A percentile compares a stretch with the other conserved stretches of the same genome.
These are phyloP conservation scores for Periglandula ipomoeae DNA, from an alignment of 2,329 filamentous ascomycete genomes.

Conservation along the genomic window DNA sequence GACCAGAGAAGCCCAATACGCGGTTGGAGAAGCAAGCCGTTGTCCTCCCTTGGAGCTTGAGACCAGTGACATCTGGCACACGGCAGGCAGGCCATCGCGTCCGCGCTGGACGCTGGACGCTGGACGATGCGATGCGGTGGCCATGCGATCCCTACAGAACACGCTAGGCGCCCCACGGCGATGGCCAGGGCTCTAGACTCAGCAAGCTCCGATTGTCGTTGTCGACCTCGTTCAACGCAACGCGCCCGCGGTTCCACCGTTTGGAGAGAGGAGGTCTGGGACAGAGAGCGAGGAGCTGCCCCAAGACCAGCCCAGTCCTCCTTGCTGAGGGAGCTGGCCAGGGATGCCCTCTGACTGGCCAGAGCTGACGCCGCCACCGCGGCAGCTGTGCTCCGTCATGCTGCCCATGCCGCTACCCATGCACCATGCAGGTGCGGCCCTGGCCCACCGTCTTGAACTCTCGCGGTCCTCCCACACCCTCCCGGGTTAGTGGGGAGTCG, in stretches of 20 bases:
- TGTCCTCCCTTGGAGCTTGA: not conserved
- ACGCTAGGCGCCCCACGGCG: slow-evolving; percentile 9
- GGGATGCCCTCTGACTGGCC: slow-evolving; percentile 10
- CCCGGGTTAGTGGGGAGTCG: slow-evolving; percentile 4
- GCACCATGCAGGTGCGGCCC: not conserved
- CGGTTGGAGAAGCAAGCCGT: too few species aligned
- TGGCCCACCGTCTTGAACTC: not conserved
- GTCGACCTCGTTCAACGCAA: not conserved
- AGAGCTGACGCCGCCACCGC: slow-evolving; percentile 11
- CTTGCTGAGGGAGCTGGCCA: slow-evolving; percentile 9
- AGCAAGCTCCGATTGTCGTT: not conserved
- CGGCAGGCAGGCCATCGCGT: slow-evolving; percentile 9
- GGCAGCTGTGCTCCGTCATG: slow-evolving; percentile 6
- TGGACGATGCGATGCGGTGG: too few species aligned
- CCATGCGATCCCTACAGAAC: slow-evolving; percentile 12
- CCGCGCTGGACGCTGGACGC: too few species aligned
- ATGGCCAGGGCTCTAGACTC: slow-evolving; percentile 9
- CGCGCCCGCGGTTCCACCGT: slow-evolving; percentile 7
- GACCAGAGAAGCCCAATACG: too few species aligned
- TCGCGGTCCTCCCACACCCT: slow-evolving; percentile 1
- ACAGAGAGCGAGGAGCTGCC: not conserved
- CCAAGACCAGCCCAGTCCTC: slow-evolving; percentile 5
- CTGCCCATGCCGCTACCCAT: slow-evolving; percentile 1
- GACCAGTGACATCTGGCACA: not conserved
- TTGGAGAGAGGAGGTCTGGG: not conserved